Percentiles rank a stretch among this genome's conserved stretches.
Evolutionary conservation across 192 early-diverging fungal species (phyloP).

Genomic region (Mortierella antarctica): DNA sequence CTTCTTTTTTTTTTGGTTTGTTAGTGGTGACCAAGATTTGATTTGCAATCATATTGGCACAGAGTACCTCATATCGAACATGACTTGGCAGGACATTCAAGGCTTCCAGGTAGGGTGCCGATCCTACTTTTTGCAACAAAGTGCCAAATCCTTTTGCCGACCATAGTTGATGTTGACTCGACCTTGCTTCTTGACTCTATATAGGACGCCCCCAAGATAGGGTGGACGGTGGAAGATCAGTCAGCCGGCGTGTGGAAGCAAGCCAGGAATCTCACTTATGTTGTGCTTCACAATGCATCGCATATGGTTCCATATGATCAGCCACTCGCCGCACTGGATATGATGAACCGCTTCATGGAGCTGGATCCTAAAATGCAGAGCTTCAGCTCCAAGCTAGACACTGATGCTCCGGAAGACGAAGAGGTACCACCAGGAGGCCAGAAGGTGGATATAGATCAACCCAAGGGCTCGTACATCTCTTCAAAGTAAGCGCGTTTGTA

Average conservation of each 20-base stretch:
- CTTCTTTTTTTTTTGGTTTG: not conserved
- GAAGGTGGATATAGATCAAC: slow-evolving; percentile 44
- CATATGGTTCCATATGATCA: slow-evolving; percentile 94
- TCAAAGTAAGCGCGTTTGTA: slow-evolving; percentile 19
- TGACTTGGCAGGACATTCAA: slow-evolving; percentile 71
- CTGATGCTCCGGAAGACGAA: slow-evolving; percentile 9
- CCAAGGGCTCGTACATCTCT: not conserved
- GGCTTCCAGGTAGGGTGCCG: slow-evolving; percentile 68
- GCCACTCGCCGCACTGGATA: slow-evolving; percentile 79
- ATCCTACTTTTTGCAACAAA: not conserved
- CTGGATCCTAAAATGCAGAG: slow-evolving; percentile 42
- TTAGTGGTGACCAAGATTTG: slow-evolving; percentile 81
- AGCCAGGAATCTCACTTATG: slow-evolving; percentile 78
- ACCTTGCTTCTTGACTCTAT: not conserved
- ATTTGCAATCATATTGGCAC: slow-evolving; percentile 86
- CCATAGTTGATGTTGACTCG: not conserved
- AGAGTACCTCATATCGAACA: slow-evolving; percentile 69
- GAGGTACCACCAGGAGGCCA: slow-evolving; percentile 15
- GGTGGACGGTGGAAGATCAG: slow-evolving; percentile 63
- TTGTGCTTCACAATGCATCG: slow-evolving; percentile 85
- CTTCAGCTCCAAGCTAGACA: slow-evolving; percentile 12
- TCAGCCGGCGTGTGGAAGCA: slow-evolving; percentile 55
- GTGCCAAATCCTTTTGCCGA: too few relatives aligned
- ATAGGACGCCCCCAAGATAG: slow-evolving; percentile 42
- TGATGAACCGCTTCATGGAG: slow-evolving; percentile 89